Evolutionary conservation across 495 filamentous ascomycete species (phyloP).

Genomic region (Penicillium subrubescens): DNA sequence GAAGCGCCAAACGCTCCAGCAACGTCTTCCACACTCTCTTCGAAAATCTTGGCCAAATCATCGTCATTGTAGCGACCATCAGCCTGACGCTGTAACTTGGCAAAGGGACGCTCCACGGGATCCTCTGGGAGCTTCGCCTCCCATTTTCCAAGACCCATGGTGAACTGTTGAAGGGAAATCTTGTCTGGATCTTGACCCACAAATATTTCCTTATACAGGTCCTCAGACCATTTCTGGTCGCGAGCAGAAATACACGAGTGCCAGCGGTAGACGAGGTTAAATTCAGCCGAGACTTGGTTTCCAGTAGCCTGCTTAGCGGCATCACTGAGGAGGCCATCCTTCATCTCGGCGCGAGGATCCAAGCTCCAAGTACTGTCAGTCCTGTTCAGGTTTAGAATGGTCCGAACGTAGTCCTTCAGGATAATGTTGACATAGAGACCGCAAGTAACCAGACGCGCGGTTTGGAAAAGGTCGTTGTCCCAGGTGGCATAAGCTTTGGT

Average conservation of each 20-base stretch:
- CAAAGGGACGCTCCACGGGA: slow-evolving; percentile 65
- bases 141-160: slow-evolving; percentile 61
- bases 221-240: slow-evolving; percentile 75
- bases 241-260: slow-evolving; percentile 73
- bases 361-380: slow-evolving; percentile 72
- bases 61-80: slow-evolving; percentile 68
- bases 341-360: slow-evolving; percentile 66
- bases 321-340: slow-evolving; percentile 36
- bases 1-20: slow-evolving; percentile 66
- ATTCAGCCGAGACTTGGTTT: slow-evolving; percentile 79
- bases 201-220: slow-evolving; percentile 66
- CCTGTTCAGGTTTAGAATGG: slow-evolving; percentile 76
- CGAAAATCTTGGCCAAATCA: slow-evolving; percentile 68
- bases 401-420: slow-evolving; percentile 79
- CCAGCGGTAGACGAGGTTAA: slow-evolving; percentile 78
- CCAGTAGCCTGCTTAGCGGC: slow-evolving; percentile 51
- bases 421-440: slow-evolving; percentile 80
- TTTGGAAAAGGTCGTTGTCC: slow-evolving; percentile 79
- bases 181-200: slow-evolving; percentile 48
- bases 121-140: slow-evolving; percentile 59
- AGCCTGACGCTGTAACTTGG: slow-evolving; percentile 56
- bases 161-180: slow-evolving; percentile 58
- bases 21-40: slow-evolving; percentile 63
- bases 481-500: slow-evolving; percentile 61
- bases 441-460: slow-evolving; percentile 69